A percentile compares a stretch with the other conserved stretches of the same genome.
Evolutionary conservation across 805 yeast species (phyloP).

Genomic region (Metschnikowia kofuensis): DNA sequence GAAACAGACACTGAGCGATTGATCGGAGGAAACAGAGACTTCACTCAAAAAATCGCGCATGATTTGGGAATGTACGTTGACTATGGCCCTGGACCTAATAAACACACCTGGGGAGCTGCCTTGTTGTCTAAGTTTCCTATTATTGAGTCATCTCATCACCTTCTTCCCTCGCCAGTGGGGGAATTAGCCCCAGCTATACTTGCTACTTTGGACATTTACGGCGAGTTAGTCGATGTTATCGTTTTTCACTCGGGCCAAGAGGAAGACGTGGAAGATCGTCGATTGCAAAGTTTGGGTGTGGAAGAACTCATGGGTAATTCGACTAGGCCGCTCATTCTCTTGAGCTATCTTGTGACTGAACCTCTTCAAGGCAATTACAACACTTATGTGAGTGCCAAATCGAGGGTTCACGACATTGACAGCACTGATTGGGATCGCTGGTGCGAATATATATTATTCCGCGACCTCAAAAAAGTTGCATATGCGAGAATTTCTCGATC

Average conservation of each 20-base stretch:
- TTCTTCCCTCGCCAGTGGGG: constrained; percentile 95
- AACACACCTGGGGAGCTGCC: constrained; percentile 98
- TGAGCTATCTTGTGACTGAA: constrained; percentile 86
- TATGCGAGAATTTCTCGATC: constrained; percentile 93
- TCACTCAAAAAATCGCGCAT: constrained; percentile 87
- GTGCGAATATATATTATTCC: constrained; percentile 95
- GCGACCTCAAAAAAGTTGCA: constrained; percentile 80
- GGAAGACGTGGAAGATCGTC: constrained; percentile 92
- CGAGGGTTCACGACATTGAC: constrained; percentile 93
- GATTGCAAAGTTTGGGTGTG: constrained; percentile 76
- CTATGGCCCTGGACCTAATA: constrained; percentile 96
- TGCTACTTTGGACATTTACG: constrained; percentile 91
- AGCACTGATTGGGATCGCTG: constrained; percentile 94
- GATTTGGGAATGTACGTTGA: constrained; percentile 93
- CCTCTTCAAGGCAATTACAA: constrained; percentile 90
- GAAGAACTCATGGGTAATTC: constrained; percentile 77
- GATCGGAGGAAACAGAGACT: constrained; percentile 92
- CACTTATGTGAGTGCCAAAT: constrained; percentile 78
- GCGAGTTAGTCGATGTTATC: constrained; percentile 82
- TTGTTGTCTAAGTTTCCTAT: constrained; percentile 93
- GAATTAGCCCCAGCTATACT: constrained; percentile 98
- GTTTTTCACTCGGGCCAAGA: constrained; percentile 99
- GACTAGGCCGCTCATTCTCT: constrained; percentile 77
- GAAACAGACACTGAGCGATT: constrained; percentile 94
- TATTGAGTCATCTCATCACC: constrained; percentile 81